These are phyloP conservation scores for Nicotiana paniculata DNA, from an alignment of 257 asterid species.

Conservation along the genomic window DNA sequence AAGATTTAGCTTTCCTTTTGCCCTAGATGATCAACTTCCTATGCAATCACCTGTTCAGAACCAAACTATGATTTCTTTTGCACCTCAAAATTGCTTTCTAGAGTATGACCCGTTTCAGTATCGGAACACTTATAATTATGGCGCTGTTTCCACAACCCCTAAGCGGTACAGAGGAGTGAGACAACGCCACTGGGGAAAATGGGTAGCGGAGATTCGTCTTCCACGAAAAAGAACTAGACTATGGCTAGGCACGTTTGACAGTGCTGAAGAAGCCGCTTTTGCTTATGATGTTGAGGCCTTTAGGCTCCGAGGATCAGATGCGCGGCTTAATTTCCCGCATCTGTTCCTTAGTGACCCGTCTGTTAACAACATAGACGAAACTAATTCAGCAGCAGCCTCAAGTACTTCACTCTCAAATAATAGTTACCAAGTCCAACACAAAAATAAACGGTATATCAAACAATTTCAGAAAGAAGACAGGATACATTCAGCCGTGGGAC, in stretches of 20 bases:
- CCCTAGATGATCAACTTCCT: constrained; percentile 12
- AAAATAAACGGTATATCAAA: not conserved
- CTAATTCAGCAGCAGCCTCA: not conserved
- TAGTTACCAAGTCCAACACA: not conserved
- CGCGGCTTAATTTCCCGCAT: constrained; percentile 39
- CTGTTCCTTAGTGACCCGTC: constrained; percentile 11
- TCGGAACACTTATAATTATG: not conserved
- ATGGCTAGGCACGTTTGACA: constrained; percentile 48
- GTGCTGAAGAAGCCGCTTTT: constrained; percentile 41
- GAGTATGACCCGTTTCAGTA: not conserved
- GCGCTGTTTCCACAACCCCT: not conserved
- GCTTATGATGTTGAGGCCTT: constrained; percentile 50
- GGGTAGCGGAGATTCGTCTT: constrained; percentile 56
- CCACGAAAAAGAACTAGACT: constrained; percentile 41
- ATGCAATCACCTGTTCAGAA: not conserved
- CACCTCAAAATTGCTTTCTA: not conserved
- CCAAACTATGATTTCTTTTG: constrained; percentile 35
- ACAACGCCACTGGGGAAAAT: constrained; percentile 55
- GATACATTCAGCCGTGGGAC: not conserved
- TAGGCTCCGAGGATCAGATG: constrained; percentile 35
- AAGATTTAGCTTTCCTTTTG: constrained; percentile 29
- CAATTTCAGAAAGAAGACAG: not conserved
- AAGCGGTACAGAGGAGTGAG: constrained; percentile 45
- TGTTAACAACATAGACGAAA: not conserved
- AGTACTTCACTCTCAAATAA: not conserved